Conservation (phyloP, 2,329 filamentous ascomycete genomes). For the Ophiostoma ulmi region DNA sequence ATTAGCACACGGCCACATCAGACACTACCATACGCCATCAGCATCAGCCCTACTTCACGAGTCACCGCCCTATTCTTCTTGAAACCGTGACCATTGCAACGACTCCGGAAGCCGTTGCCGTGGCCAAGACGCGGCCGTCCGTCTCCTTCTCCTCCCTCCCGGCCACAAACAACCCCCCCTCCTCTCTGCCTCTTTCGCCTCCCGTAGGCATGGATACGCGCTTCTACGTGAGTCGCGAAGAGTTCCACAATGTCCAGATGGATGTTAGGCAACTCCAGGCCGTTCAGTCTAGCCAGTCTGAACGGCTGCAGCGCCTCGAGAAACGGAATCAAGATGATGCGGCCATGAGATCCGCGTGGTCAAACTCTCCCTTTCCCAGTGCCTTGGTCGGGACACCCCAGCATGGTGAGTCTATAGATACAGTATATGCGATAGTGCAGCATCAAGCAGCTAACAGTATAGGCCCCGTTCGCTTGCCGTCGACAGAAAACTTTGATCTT, state of each 20-base stretch:
- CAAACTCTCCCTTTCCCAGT: constrained; percentile 83
- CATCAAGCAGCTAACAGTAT: constrained; percentile 18
- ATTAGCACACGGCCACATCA: background rate
- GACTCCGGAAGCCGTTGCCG: background rate
- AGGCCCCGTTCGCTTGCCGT: constrained; percentile 75
- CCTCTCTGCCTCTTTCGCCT: background rate
- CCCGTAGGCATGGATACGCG: constrained; percentile 58
- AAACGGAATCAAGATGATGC: constrained; percentile 64
- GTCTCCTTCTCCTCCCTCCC: background rate
- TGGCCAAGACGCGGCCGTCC: background rate
- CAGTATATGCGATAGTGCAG: background rate
- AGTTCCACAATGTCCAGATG: constrained; percentile 64
- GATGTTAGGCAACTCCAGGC: constrained; percentile 64
- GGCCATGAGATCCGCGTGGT: constrained; percentile 80
- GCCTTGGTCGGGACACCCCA: constrained; percentile 77
- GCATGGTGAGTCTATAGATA: constrained; percentile 58
- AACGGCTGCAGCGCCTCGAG: constrained; percentile 57
- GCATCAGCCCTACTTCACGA: background rate
- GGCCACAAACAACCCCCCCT: background rate
- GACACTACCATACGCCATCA: background rate
- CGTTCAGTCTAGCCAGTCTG: constrained; percentile 57
- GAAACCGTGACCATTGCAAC: background rate
- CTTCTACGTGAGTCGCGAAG: constrained; percentile 56
- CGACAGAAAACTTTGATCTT: constrained; percentile 84
- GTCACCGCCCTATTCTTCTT: background rate